Evolutionary conservation across 2,329 filamentous ascomycete genomes (phyloP).

Genomic region (Penicillium janthinellum): DNA sequence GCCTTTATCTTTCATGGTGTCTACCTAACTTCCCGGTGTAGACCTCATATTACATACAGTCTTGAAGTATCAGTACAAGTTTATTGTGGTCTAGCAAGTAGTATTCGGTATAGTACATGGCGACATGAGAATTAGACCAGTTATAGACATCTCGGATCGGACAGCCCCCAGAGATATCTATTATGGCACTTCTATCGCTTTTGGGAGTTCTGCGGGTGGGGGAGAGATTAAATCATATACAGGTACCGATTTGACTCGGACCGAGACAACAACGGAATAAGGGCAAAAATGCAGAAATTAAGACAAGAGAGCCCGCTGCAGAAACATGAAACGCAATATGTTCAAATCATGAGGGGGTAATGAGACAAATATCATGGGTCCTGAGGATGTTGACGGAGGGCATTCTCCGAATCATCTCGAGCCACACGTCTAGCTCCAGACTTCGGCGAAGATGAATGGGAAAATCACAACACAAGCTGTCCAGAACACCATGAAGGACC

Average conservation of each 20-base stretch:
- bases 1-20: neutral
- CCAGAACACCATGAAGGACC: slow-evolving; percentile 71
- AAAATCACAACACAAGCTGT: slow-evolving; percentile 81
- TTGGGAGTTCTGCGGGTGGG: neutral
- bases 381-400: neutral
- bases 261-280: neutral
- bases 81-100: neutral
- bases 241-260: slow-evolving; percentile 1
- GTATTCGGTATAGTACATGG: slow-evolving; percentile 9
- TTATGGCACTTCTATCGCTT: neutral
- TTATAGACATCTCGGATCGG: neutral
- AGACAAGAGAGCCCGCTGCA: slow-evolving; percentile 5
- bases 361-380: neutral
- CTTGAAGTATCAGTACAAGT: neutral
- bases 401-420: neutral
- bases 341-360: slow-evolving; percentile 13
- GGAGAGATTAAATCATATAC: slow-evolving; percentile 18
- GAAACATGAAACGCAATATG: slow-evolving; percentile 9
- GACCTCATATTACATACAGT: neutral
- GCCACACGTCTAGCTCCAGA: slow-evolving; percentile 42
- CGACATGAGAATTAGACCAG: neutral
- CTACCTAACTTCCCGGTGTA: neutral
- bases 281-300: slow-evolving; percentile 1
- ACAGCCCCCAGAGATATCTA: neutral
- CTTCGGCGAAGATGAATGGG: slow-evolving; percentile 75